Conservation (phyloP, 345 rosid genomes). For the Citrus inodora region DNA sequence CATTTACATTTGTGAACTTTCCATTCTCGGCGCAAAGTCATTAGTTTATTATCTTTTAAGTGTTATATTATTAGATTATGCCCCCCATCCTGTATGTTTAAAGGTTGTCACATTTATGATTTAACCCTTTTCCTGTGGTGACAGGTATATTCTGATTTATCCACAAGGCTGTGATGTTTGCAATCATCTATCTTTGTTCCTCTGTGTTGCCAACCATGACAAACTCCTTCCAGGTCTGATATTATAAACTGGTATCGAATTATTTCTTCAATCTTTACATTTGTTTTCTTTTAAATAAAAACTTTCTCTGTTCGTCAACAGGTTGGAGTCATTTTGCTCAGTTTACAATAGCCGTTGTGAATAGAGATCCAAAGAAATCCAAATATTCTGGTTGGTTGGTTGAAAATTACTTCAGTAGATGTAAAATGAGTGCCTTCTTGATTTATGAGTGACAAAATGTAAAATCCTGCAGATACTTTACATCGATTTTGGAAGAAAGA, state of each 20-base stretch:
- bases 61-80: neutral
- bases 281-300: neutral
- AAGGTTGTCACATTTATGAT: constrained; percentile 4
- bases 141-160: constrained; percentile 86
- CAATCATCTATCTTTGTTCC: constrained; percentile 90
- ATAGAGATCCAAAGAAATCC: constrained; percentile 87
- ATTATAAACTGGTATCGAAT: neutral
- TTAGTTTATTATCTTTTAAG: neutral
- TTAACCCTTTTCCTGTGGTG: constrained; percentile 15
- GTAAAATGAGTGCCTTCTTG: neutral
- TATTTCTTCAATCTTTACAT: neutral
- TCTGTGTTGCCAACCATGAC: constrained; percentile 86
- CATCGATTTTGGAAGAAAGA: constrained; percentile 94
- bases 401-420: constrained; percentile 7
- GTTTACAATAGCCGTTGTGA: constrained; percentile 88
- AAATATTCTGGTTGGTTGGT: constrained; percentile 72
- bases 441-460: constrained; percentile 21
- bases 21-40: too few species aligned
- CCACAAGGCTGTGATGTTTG: constrained; percentile 92
- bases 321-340: constrained; percentile 99
- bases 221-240: constrained; percentile 91
- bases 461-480: constrained; percentile 60
- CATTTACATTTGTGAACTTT: neutral
- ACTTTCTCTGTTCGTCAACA: constrained; percentile 25
- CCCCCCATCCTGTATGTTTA: neutral